Conservation (phyloP, 2,329 filamentous ascomycete species). For the Colletotrichum sp. region DNA sequence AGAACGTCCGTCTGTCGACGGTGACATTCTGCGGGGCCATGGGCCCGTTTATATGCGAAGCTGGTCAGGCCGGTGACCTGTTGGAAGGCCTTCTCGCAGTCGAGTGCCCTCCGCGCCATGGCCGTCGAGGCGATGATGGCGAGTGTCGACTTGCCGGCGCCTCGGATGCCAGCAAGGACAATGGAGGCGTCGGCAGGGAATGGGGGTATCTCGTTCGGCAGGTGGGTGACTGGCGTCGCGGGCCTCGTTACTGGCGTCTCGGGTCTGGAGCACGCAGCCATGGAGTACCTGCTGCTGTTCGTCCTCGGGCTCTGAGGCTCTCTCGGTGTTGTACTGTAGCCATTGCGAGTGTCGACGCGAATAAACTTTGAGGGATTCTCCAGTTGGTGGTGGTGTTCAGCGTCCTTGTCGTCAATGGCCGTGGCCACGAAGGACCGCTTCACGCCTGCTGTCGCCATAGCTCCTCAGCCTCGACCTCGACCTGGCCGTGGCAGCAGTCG, state of each 20-base stretch:
- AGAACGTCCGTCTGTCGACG: slow-evolving; percentile 67
- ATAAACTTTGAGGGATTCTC: slow-evolving; percentile 14
- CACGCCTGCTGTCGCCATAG: slow-evolving; percentile 39
- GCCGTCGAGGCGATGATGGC: slow-evolving; percentile 78
- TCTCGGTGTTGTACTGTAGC: not conserved
- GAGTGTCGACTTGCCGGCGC: slow-evolving; percentile 77
- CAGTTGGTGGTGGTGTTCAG: slow-evolving; percentile 21
- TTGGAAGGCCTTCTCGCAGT: slow-evolving; percentile 72
- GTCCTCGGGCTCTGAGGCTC: slow-evolving; percentile 17
- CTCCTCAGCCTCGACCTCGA: not conserved
- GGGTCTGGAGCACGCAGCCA: slow-evolving; percentile 12
- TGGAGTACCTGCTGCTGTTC: slow-evolving; percentile 11
- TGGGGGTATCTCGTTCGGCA: slow-evolving; percentile 12
- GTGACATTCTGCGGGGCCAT: slow-evolving; percentile 68
- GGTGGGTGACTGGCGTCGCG: slow-evolving; percentile 5
- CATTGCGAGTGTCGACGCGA: slow-evolving; percentile 12
- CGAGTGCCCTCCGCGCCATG: slow-evolving; percentile 70
- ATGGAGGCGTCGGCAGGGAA: slow-evolving; percentile 65
- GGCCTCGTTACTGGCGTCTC: slow-evolving; percentile 11
- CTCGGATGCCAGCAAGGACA: slow-evolving; percentile 74
- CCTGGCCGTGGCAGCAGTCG: not conserved
- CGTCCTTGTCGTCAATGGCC: slow-evolving; percentile 33
- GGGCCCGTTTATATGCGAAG: slow-evolving; percentile 65
- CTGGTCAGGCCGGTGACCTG: slow-evolving; percentile 67
- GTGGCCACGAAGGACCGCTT: slow-evolving; percentile 44